Base-by-base conservation (phyloP, 2,329 filamentous ascomycete species). In the Fusarium udum region DNA sequence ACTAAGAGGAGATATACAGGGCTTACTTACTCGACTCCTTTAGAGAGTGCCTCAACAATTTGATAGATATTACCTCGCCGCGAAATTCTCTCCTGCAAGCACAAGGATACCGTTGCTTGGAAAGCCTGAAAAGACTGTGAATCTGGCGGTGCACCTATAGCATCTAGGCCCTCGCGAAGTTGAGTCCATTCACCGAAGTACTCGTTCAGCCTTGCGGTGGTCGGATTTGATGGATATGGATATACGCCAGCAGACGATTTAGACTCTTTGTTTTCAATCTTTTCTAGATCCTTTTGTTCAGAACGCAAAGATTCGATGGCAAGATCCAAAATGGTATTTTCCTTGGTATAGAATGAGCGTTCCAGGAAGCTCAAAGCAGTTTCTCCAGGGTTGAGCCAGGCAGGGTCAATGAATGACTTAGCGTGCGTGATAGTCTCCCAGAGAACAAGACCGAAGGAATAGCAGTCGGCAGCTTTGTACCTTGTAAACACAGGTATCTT, bases 371-470 rank as follows among this genome's bases (percentile, higher is more conserved):
- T 28, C 13, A 53, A 15, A 4, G 36, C 26, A 31, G 22, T 31
- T 6, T 61, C 56, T 11, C 40, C 59, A 39, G 39, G 22, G 13
- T 46, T 31, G 40, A 62, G 59, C 59, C 59, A 62, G 32, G 13
- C 28, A 14, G 48, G n/a, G 11, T 61, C 48, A 14, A 42, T 42
- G 28, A 65, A 65, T 11, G 62, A 61, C 36, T 65, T 61, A 4
- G 39, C 48, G 13, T 39, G 22, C 24, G 55, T 65, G 22, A 61
- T 20, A 10, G 62, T 65, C 11, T 65, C 62, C 62, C 56, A 65
- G 7, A 65, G 56, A 26, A 65, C 20, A 32, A 65, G 40, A 5
- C 62, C 56, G 31, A 61, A 61, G 3, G 62, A 65, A 37, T 61
- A 65, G 28, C 62, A 65, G 24, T 65, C 62, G 7, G 62, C 62